Conservation (phyloP, 2,329 filamentous ascomycete genomes). For the Fusarium sacchari region DNA sequence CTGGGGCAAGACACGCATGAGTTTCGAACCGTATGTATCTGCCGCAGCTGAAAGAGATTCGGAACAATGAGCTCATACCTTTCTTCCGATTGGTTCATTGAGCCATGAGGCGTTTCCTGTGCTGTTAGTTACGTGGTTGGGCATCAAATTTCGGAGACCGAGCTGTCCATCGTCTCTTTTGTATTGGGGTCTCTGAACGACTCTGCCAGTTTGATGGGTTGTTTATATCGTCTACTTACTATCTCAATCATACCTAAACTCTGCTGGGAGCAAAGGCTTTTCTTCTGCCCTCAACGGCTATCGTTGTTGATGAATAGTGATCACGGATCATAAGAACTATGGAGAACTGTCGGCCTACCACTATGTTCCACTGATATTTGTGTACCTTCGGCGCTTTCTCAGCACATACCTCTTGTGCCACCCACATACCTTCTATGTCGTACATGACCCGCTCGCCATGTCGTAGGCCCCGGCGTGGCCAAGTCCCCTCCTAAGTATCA, state of each 20-base stretch:
- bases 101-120: neutral
- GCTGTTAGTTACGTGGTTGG: neutral
- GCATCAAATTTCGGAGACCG: neutral
- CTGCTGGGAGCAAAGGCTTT: rapidly evolving
- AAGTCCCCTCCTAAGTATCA: no score
- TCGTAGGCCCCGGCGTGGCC: neutral
- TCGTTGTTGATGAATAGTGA: neutral
- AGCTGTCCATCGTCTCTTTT: rapidly evolving
- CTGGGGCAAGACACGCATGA: neutral
- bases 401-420: neutral
- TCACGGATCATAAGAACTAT: neutral
- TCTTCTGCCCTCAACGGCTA: rapidly evolving
- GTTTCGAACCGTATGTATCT: neutral
- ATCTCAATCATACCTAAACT: rapidly evolving
- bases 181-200: neutral
- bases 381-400: neutral
- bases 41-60: neutral
- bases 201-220: rapidly evolving
- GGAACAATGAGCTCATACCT: rapidly evolving
- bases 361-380: neutral
- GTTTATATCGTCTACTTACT: rapidly evolving
- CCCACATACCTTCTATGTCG: neutral
- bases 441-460: neutral
- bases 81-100: neutral
- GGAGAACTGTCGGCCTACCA: neutral